Base-by-base conservation (phyloP, 2,329 filamentous ascomycete genomes). In the Verticillium nonalfalfae region DNA sequence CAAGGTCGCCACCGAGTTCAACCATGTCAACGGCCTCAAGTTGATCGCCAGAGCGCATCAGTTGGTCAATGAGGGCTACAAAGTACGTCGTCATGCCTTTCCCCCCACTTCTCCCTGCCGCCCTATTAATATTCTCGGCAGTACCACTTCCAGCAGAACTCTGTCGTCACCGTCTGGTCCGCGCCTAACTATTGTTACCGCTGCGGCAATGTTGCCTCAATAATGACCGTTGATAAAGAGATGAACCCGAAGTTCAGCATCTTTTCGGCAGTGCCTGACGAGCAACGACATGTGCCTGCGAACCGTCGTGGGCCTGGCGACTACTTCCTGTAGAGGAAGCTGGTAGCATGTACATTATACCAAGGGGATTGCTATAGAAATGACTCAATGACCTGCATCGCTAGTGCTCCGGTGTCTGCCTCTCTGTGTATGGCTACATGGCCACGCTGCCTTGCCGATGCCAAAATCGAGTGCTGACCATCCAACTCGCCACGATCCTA, bases 41-140 rank as follows among this genome's bases (percentile, higher is more conserved):
- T 90, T 98, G 70, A 99, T 99, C 71, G 85, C 97, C 34, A 90
- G 95, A 58, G 95, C 95, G n/a, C 95, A 99, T 76, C 95, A 99
- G 77, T 84, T 99, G 2, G 97, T 97, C 68, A 96, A 99, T 70
- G 95, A 99, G 77, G 95, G 95, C 4, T 99, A 96, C 77, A 97
- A 99, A 82, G 91, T 97, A 70, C 4, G 18, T 36, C 35, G 9
- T 39, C 50, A 78, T 90, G 33, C 89, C 89, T 68, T 87, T 90
- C 64, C 85, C 90, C 40, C 88, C 83, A 4, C 26, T 31, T 31
- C 26, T 31, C 68, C 7, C 50, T 11, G n/a, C 45, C 21, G n/a
- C 4, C 5, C 31, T 7, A 39, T 14, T 11, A 11, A 7, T 13
- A 26, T 15, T 40, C 15, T 50, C 15, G 6, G 38, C 61, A 91